A percentile compares a stretch with the other conserved stretches of the same genome.
These are phyloP conservation scores for Penicillium hesseltinei DNA, from an alignment of 2,329 filamentous ascomycete species.

Conservation along the genomic window DNA sequence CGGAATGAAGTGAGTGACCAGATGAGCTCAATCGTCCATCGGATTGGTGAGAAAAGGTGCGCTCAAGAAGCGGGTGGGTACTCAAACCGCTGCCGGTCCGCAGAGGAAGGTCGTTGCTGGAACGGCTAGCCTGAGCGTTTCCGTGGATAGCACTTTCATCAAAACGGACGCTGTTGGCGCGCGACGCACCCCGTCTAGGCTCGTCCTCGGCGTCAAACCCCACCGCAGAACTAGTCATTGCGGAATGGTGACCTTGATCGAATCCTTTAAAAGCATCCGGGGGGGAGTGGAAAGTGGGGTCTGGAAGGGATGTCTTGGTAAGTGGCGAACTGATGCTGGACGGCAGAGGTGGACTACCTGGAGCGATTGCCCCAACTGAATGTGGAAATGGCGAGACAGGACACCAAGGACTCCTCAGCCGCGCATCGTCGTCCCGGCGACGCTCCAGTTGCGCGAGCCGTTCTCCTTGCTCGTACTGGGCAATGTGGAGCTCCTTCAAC, in stretches of 20 bases:
- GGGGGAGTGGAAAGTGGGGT: conserved; percentile 74
- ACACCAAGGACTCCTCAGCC: conserved; percentile 82
- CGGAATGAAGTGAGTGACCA: conserved; percentile 74
- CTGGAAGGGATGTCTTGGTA: conserved; percentile 46
- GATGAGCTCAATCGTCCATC: conserved; percentile 92
- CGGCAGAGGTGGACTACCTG: conserved; percentile 61
- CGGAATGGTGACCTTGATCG: conserved; percentile 77
- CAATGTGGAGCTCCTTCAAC: conserved; percentile 59
- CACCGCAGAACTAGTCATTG: conserved; percentile 69
- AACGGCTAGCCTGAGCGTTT: conserved; percentile 77
- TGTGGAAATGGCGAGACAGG: conserved; percentile 84
- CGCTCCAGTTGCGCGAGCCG: conserved; percentile 61
- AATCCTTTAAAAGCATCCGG: conserved; percentile 85
- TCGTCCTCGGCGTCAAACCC: conserved; percentile 85
- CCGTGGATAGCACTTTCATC: conserved; percentile 93
- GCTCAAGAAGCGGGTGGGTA: conserved; percentile 78
- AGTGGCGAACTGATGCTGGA: conserved; percentile 4
- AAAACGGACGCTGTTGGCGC: conserved; percentile 95
- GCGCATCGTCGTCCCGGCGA: conserved; percentile 61
- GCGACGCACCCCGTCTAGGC: conserved; percentile 79
- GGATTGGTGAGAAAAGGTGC: conserved; percentile 89
- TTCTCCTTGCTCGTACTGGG: conserved; percentile 61
- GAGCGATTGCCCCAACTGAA: conserved; percentile 77
- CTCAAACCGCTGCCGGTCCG: conserved; percentile 78
- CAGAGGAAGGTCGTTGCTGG: conserved; percentile 77